A percentile compares a stretch with the other conserved stretches of the same genome.
phyloP scores from a whole-genome alignment of 148 eudicot species.

The Camellia granthamiana region DNA sequence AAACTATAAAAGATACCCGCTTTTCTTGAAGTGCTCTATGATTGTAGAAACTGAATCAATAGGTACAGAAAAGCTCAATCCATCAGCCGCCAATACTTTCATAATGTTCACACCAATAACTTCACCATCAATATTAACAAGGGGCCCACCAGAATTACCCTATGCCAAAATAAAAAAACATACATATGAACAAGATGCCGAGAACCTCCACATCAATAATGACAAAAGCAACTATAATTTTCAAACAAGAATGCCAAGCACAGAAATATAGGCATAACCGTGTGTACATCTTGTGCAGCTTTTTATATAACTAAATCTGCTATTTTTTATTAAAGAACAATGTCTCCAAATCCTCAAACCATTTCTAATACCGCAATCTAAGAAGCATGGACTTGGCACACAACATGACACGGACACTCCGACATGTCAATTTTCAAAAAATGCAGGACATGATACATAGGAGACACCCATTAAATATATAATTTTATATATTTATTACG shows the following conservation, averaged over 20 bases:
- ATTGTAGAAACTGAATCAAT: conserved; percentile 79
- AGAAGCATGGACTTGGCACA: too few species aligned
- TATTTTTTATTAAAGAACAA: neutral
- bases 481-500: too few species aligned
- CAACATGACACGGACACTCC: too few species aligned
- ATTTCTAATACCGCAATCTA: neutral
- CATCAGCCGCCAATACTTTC: conserved; percentile 83
- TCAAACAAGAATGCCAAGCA: conserved; percentile 7
- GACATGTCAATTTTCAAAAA: too few species aligned
- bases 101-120: conserved; percentile 82
- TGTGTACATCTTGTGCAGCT: neutral
- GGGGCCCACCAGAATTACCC: conserved; percentile 99
- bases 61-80: conserved; percentile 89
- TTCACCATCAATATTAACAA: conserved; percentile 93
- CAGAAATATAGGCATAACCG: neutral
- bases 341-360: neutral
- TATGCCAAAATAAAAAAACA: conserved; percentile 18
- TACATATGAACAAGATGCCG: neutral
- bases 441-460: too few species aligned
- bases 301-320: neutral
- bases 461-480: too few species aligned
- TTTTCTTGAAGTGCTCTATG: conserved; percentile 78
- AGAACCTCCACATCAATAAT: neutral
- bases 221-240: neutral
- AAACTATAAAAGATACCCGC: conserved; percentile 46